These are phyloP conservation scores for Aspergillus carbonarius DNA, from an alignment of 2,329 filamentous ascomycete species.

Conservation along the genomic window DNA sequence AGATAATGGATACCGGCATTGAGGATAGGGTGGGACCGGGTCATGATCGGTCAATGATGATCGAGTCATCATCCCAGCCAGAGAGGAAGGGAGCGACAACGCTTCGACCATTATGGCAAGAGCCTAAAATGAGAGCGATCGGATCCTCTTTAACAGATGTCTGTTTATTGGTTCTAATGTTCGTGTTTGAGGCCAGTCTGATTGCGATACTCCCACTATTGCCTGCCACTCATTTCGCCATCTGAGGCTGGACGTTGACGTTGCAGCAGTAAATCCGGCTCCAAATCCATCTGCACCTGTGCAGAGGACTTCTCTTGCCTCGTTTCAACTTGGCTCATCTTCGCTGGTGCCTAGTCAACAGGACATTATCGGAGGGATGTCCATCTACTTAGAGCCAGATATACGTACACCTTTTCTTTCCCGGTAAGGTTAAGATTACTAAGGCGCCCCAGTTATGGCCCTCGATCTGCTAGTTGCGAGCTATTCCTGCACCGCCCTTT, in stretches of 20 bases:
- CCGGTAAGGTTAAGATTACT: not conserved
- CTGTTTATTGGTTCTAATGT: not conserved
- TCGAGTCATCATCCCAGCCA: conserved; percentile 26
- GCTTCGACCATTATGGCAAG: conserved; percentile 27
- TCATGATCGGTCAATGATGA: conserved; percentile 28
- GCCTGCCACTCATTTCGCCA: not conserved
- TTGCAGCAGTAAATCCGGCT: not conserved
- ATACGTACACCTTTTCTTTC: too few species aligned
- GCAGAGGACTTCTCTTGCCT: not conserved
- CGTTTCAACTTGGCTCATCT: not conserved
- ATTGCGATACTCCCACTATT: conserved; percentile 8
- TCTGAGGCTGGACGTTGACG: not conserved
- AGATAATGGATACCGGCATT: not conserved
- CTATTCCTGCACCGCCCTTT: not conserved
- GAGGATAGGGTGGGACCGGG: conserved; percentile 15
- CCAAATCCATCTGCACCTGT: not conserved
- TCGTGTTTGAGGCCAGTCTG: conserved; percentile 1
- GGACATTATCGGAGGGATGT: not conserved
- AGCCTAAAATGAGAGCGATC: conserved; percentile 27
- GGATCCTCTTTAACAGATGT: conserved; percentile 21
- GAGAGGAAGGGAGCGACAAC: conserved; percentile 25
- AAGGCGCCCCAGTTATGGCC: not conserved
- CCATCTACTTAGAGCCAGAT: not conserved
- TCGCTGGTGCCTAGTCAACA: not conserved
- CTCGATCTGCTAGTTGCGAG: not conserved